Conservation (phyloP, 371 early-diverging fungal genomes). For the Haplosporangium sp. region DNA sequence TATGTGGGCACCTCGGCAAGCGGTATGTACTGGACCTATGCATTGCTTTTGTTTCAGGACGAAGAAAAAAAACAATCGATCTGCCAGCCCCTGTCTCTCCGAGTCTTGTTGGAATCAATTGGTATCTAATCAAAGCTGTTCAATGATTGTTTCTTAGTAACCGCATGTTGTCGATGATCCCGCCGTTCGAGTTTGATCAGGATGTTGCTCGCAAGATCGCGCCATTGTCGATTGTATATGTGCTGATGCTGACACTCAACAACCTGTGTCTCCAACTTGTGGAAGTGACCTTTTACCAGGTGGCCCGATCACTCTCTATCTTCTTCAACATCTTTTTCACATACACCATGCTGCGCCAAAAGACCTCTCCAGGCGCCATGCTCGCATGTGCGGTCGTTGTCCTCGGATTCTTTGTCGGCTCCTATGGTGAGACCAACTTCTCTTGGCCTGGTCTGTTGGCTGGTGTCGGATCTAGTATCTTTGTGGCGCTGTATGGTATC, state of each 20-base stretch:
- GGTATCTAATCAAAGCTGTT: not conserved
- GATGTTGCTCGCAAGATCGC: constrained; percentile 68
- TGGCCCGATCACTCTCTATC: constrained; percentile 78
- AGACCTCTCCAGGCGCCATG: constrained; percentile 67
- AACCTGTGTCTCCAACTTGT: constrained; percentile 78
- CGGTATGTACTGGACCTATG: constrained; percentile 57
- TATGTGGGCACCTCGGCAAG: constrained; percentile 71
- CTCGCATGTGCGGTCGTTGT: constrained; percentile 74
- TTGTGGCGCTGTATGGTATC: constrained; percentile 81
- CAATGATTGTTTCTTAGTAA: constrained; percentile 43
- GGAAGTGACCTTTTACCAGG: constrained; percentile 81
- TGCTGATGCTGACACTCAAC: constrained; percentile 77
- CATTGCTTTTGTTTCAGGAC: not conserved
- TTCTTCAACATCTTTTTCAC: constrained; percentile 80
- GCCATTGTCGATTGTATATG: constrained; percentile 76
- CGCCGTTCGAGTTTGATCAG: constrained; percentile 74
- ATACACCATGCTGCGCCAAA: constrained; percentile 69
- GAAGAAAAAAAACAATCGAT: too few species aligned
- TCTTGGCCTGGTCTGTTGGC: constrained; percentile 75
- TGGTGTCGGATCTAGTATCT: constrained; percentile 75
- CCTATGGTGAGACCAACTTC: constrained; percentile 78
- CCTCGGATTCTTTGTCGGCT: constrained; percentile 77
- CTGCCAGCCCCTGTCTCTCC: too few species aligned
- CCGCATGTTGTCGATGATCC: constrained; percentile 71
- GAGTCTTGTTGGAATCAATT: too few species aligned